These are phyloP conservation scores for Samsoniella hepiali DNA, from an alignment of 2,329 filamentous ascomycete genomes.

Conservation along the genomic window DNA sequence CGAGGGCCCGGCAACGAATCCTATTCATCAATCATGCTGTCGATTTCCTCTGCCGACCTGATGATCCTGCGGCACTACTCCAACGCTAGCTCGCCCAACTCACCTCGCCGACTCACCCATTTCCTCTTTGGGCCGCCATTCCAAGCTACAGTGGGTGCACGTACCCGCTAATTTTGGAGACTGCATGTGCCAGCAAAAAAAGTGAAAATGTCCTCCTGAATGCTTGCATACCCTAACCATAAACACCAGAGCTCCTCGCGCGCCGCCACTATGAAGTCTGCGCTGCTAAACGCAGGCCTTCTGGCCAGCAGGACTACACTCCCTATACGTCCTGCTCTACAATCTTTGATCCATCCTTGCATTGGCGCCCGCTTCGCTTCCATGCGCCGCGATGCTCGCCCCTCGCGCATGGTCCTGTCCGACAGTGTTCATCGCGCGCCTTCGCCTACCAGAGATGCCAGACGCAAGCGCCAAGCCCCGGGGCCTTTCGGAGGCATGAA, in stretches of 20 bases:
- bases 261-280: conserved; percentile 11
- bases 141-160: conserved; percentile 1
- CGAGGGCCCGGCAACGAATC: background rate
- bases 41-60: background rate
- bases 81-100: conserved; percentile 1
- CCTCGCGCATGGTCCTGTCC: conserved; percentile 57
- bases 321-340: background rate
- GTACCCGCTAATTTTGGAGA: conserved; percentile 16
- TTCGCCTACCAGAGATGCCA: conserved; percentile 32
- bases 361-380: conserved; percentile 9
- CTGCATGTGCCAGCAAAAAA: background rate
- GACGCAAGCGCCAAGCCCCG: conserved; percentile 37
- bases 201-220: conserved; percentile 16
- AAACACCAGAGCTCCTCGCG: background rate
- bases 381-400: conserved; percentile 9
- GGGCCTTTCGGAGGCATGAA: conserved; percentile 58
- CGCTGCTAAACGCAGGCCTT: conserved; percentile 4
- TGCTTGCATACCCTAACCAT: background rate
- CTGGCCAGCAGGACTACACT: background rate
- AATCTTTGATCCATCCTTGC: background rate
- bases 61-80: background rate
- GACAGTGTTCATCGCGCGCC: conserved; percentile 47
- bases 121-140: conserved; percentile 9
- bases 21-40: background rate
- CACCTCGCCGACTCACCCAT: background rate